Evolutionary conservation across 805 yeast genomes (phyloP), one percentile per base, ranked within the genome.

Genomic region (Saccharomycopsis sp.): DNA sequence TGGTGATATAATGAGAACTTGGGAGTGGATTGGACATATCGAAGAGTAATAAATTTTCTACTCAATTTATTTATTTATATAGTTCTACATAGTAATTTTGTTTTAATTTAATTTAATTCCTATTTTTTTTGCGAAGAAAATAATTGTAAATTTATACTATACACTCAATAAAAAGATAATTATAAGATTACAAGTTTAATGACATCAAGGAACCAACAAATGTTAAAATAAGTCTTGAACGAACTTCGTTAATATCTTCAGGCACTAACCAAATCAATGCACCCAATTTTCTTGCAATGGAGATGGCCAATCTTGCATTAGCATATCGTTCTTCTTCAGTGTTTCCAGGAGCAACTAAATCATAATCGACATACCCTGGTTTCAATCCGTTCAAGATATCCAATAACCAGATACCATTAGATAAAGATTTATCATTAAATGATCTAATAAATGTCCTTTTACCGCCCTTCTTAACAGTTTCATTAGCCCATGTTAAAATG

Each of bases 201-300:
- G 89, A 70, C 98, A 93, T 93, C 64, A 93, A 76, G 41, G 96
- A 86, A 43, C 97, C 98, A 51, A 93, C 86, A 62, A 93, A 93
- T 1, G 97, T 88, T 62, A 88, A 75, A 47, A 93, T 85, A 68
- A 93, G 79, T 64, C 97, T 79, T 37, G 95, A 75, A 66, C 97
- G 84, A 36, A 93, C 97, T 68, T 90, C 97, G 57, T 81, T 85
- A 58, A 93, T 93, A 68, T 93, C 98, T 65, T 93, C 98, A n/a
- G 98, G 98, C n/a, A 93, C 96, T 55, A 93, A 74, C 97, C 97
- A 93, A 59, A 93, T 93, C 61, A 93, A 77, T 33, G 96, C 98
- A 51, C 98, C 98, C 55, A 93, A 70, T 66, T 93, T 93, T 75
- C 98, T 84, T 28, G 98, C 98, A 59, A 93, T 93, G 2, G 97